These are phyloP conservation scores for Somion occarium DNA, from an alignment of 1,284 basidiomycete genomes.

Conservation along the genomic window DNA sequence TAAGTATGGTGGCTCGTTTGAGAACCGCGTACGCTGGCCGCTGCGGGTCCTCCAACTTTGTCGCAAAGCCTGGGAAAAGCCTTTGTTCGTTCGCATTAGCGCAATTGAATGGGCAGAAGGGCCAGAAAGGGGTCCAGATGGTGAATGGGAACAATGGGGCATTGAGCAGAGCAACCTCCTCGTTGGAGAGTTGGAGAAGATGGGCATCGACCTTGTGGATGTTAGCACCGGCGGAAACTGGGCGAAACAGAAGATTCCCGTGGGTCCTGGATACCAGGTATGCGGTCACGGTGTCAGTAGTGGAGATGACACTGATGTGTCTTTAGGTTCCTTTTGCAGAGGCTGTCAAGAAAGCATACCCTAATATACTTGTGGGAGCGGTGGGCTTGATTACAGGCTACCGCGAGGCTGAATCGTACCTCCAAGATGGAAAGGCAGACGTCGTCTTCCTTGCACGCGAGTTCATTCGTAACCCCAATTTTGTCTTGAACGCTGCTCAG, in stretches of 20 bases:
- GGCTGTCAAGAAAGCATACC: slow-evolving; percentile 60
- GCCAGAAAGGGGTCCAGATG: slow-evolving; percentile 53
- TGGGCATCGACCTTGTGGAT: slow-evolving; percentile 73
- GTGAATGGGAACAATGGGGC: slow-evolving; percentile 67
- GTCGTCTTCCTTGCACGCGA: slow-evolving; percentile 67
- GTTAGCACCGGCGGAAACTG: slow-evolving; percentile 69
- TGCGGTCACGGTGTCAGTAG: slow-evolving; percentile 8
- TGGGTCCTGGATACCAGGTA: slow-evolving; percentile 66
- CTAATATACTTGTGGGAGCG: slow-evolving; percentile 50
- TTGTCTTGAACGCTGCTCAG: slow-evolving; percentile 48
- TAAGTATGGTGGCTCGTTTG: slow-evolving; percentile 68
- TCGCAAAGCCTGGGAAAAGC: slow-evolving; percentile 61
- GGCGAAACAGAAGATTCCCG: slow-evolving; percentile 50
- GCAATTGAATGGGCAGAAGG: slow-evolving; percentile 78
- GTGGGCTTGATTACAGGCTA: slow-evolving; percentile 76
- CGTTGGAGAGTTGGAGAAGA: slow-evolving; percentile 49
- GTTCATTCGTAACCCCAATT: slow-evolving; percentile 55
- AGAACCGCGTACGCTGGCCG: slow-evolving; percentile 69
- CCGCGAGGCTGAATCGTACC: slow-evolving; percentile 59
- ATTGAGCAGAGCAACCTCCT: slow-evolving; percentile 70
- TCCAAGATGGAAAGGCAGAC: slow-evolving; percentile 65
- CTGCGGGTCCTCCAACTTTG: slow-evolving; percentile 51
- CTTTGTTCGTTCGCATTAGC: slow-evolving; percentile 72
- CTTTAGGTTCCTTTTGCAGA: slow-evolving; percentile 65
- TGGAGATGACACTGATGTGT: background rate